Evolutionary conservation across 2,329 filamentous ascomycete species (phyloP), one percentile per base, ranked within the genome.

Genomic region (Clonostachys sp.): DNA sequence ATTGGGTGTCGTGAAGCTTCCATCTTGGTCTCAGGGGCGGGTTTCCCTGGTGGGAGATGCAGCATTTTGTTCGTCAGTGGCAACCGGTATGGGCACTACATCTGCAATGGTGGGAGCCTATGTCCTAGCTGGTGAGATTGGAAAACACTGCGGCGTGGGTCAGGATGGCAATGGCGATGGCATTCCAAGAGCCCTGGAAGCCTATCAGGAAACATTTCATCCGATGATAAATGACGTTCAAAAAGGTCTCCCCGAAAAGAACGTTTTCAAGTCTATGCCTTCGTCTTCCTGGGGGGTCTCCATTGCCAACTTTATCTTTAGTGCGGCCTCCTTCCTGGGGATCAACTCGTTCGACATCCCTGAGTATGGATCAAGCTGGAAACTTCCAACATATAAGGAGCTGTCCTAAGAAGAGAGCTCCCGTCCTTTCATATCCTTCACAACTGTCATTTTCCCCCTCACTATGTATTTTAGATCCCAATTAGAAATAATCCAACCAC

Each of bases 21-120:
- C 63, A 10, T 44, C 43, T 4, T 60, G 55, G 56, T 53, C 49
- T 13, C 56, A 51, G 34, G 67, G 70, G 1, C 68, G 74, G 0
- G 67, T 74, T 14, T 64, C 67, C 0, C 61, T 75, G 2, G 46
- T 78, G 1, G 76, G 74, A 3, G 75, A 81, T 49, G 71, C 77
- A n/a, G 74, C 60, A 3, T 68, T 68, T 51, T 70, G 67, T 38
- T 68, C 72, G 1, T 68, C 68, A 3, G 66, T 71, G 1, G 54
- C 70, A 4, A 71, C 67, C 1, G 75, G 75, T 0, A 68, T 71
- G 64, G 74, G 74, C 3, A 74, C 71, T 0, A 66, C 64, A 2
- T 51, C 59, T 14, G 66, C 65, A 1, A 55, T 79, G 4, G 55
- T 74, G 10, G 68, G 70, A 2, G 74, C 73, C 1, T 80, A 80